phyloP scores from a whole-genome alignment of 2,329 filamentous ascomycete genomes.

The Penicillium sp. region DNA sequence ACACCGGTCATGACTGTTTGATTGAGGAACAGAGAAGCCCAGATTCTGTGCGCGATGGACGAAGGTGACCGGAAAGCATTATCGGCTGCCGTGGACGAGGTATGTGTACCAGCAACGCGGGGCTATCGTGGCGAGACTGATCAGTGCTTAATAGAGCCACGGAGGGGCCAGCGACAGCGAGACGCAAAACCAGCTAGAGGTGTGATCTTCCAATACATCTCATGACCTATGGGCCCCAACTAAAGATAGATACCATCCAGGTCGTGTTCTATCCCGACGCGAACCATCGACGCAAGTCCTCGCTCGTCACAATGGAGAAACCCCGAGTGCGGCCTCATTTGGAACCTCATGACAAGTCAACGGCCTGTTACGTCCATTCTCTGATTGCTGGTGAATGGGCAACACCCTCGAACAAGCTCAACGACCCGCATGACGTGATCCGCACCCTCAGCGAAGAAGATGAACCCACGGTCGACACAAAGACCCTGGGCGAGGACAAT shows the following conservation, averaged over 20 bases:
- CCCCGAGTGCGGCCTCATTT: slow-evolving; percentile 38
- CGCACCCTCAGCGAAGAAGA: slow-evolving; percentile 18
- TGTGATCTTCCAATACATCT: slow-evolving; percentile 12
- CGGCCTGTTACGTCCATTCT: slow-evolving; percentile 62
- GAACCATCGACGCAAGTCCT: slow-evolving; percentile 59
- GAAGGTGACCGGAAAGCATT: slow-evolving; percentile 4
- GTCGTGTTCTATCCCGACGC: slow-evolving; percentile 57
- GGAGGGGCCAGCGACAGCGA: slow-evolving; percentile 37
- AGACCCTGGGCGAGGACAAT: slow-evolving; percentile 21
- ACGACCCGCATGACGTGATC: slow-evolving; percentile 15
- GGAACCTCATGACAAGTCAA: slow-evolving; percentile 39
- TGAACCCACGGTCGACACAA: slow-evolving; percentile 16
- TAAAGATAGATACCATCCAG: slow-evolving; percentile 33
- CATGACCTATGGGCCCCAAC: not conserved
- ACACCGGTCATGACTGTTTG: slow-evolving; percentile 15
- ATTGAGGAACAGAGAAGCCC: slow-evolving; percentile 1
- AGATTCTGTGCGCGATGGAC: slow-evolving; percentile 16
- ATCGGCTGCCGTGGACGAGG: slow-evolving; percentile 13
- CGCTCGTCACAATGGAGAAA: slow-evolving; percentile 50
- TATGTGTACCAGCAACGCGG: slow-evolving; percentile 15
- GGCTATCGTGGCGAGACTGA: slow-evolving; percentile 11
- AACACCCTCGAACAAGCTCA: slow-evolving; percentile 10
- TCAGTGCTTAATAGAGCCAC: slow-evolving; percentile 23
- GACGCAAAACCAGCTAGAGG: slow-evolving; percentile 38
- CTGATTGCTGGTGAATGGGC: slow-evolving; percentile 48